These are phyloP conservation scores for Clarireedia paspali DNA, from an alignment of 2,329 filamentous ascomycete species.

Conservation along the genomic window DNA sequence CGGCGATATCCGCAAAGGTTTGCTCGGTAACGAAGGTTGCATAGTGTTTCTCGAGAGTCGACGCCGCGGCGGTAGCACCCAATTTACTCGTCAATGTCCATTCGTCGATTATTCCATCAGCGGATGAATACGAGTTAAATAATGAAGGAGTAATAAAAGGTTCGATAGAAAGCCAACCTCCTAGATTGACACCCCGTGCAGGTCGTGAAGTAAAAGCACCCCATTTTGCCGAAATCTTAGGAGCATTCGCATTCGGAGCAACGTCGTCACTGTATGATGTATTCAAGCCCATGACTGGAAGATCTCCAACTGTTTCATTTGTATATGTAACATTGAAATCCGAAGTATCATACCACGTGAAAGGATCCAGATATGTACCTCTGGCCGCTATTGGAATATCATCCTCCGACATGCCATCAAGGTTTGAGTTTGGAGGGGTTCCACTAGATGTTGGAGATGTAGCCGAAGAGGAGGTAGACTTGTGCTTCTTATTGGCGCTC, in stretches of 20 bases:
- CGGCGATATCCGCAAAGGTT: constrained; percentile 76
- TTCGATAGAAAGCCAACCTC: constrained; percentile 89
- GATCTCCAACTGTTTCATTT: constrained; percentile 68
- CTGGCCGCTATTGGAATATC: constrained; percentile 51
- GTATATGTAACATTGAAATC: constrained; percentile 97
- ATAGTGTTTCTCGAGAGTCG: constrained; percentile 83
- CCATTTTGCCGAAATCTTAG: constrained; percentile 68
- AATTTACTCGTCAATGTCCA: constrained; percentile 70
- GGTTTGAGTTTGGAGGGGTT: constrained; percentile 33
- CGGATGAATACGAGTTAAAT: constrained; percentile 56
- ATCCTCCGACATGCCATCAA: constrained; percentile 44
- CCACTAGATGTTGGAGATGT: constrained; percentile 15
- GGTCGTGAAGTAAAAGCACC: constrained; percentile 68
- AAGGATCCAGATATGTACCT: constrained; percentile 78
- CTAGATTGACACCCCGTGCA: constrained; percentile 84
- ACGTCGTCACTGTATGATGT: constrained; percentile 78
- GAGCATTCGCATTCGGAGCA: constrained; percentile 70
- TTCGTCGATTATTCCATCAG: constrained; percentile 68
- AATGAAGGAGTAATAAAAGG: constrained; percentile 93
- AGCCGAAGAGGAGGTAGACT: constrained; percentile 19
- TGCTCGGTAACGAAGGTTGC: constrained; percentile 78
- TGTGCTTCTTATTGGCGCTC: constrained; percentile 56
- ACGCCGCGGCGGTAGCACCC: constrained; percentile 53
- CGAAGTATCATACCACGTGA: constrained; percentile 80
- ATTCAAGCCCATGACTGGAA: constrained; percentile 87